phyloP scores from a whole-genome alignment of 805 yeast genomes.

The Maudiozyma turicensis region DNA sequence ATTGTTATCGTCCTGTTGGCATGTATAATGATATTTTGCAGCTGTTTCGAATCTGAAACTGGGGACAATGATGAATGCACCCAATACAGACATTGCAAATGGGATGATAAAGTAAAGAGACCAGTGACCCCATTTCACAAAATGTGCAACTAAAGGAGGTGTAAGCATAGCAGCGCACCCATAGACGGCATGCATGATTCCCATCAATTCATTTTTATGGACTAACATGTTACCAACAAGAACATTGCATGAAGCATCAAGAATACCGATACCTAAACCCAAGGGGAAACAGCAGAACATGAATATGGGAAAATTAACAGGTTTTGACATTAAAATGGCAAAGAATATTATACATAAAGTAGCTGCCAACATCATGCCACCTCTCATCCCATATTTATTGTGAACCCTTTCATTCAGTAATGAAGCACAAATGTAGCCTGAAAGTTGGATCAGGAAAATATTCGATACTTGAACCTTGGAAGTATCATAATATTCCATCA shows the following conservation, averaged over 20 bases:
- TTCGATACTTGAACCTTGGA: slow-evolving; percentile 22
- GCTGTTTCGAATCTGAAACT: slow-evolving; percentile 40
- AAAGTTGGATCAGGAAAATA: slow-evolving; percentile 24
- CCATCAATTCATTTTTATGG: slow-evolving; percentile 49
- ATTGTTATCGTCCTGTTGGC: slow-evolving; percentile 8
- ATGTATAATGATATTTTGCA: slow-evolving; percentile 27
- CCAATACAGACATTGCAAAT: slow-evolving; percentile 32
- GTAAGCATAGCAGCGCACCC: slow-evolving; percentile 66
- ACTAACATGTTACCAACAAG: slow-evolving; percentile 27
- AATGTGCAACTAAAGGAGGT: slow-evolving; percentile 50
- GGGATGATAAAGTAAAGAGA: slow-evolving; percentile 22
- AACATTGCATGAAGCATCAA: slow-evolving; percentile 28
- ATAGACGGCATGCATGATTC: slow-evolving; percentile 56
- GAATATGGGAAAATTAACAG: slow-evolving; percentile 17
- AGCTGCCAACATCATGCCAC: slow-evolving; percentile 20
- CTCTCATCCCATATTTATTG: slow-evolving; percentile 20
- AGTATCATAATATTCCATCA: slow-evolving; percentile 19
- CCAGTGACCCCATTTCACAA: slow-evolving; percentile 27
- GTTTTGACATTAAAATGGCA: slow-evolving; percentile 15
- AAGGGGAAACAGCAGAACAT: slow-evolving; percentile 22
- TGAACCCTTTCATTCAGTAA: slow-evolving; percentile 24
- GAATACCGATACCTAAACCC: slow-evolving; percentile 28
- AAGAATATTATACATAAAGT: slow-evolving; percentile 15
- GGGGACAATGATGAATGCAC: slow-evolving; percentile 23
- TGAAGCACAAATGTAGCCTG: slow-evolving; percentile 27